phyloP scores from a whole-genome alignment of 371 early-diverging fungal species.

The Actinomortierella ambigua region DNA sequence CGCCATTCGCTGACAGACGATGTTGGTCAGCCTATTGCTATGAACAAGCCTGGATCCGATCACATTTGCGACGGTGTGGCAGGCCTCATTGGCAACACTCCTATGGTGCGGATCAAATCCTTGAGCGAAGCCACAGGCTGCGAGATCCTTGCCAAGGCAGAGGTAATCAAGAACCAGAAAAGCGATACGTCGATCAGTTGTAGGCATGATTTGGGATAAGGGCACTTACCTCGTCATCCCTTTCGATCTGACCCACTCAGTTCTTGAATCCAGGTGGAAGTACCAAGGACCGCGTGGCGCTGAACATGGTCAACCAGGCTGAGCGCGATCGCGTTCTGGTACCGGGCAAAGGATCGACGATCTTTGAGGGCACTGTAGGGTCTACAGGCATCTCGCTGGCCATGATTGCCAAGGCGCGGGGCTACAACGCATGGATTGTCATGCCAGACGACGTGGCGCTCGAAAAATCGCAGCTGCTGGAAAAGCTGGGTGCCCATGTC shows the following conservation, averaged over 20 bases:
- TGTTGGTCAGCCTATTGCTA: neutral
- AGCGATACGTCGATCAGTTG: neutral
- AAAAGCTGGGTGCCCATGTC: constrained; percentile 86
- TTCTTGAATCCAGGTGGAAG: constrained; percentile 95
- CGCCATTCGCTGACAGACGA: neutral
- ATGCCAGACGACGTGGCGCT: constrained; percentile 95
- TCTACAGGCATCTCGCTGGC: constrained; percentile 88
- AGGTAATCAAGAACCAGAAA: constrained; percentile 50
- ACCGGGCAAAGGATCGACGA: constrained; percentile 71
- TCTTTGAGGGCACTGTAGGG: constrained; percentile 96
- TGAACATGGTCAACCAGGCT: constrained; percentile 82
- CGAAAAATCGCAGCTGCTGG: constrained; percentile 88
- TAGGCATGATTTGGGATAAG: constrained; percentile 2
- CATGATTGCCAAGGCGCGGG: constrained; percentile 82
- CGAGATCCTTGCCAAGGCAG: constrained; percentile 65
- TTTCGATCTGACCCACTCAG: constrained; percentile 49
- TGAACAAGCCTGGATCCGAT: too few relatives aligned
- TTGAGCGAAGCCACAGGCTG: constrained; percentile 91
- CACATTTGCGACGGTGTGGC: constrained; percentile 69
- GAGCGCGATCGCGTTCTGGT: constrained; percentile 68
- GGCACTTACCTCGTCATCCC: neutral
- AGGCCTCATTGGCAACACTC: constrained; percentile 89
- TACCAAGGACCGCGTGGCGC: constrained; percentile 93
- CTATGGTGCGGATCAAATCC: constrained; percentile 83
- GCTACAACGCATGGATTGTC: constrained; percentile 91